A percentile compares a stretch with the other conserved stretches of the same genome.
Evolutionary conservation across 805 yeast species (phyloP).

Genomic region (Candida tibetensis): DNA sequence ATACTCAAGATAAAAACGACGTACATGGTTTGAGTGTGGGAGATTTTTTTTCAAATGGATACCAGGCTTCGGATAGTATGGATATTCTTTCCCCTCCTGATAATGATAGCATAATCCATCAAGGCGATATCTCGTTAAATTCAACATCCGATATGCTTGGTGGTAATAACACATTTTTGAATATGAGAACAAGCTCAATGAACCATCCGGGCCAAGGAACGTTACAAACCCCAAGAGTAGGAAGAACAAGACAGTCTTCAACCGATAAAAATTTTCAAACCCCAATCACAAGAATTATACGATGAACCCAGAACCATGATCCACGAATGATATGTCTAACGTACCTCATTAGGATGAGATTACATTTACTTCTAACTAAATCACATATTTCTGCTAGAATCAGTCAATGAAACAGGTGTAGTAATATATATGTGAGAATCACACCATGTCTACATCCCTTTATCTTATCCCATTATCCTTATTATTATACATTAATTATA

Average conservation of each 20-base stretch:
- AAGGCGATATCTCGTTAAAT: conserved; percentile 34
- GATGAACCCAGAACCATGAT: too few species aligned
- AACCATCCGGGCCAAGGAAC: conserved; percentile 10
- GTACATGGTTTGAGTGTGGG: conserved; percentile 23
- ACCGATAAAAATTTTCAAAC: conserved; percentile 41
- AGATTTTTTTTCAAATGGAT: conserved; percentile 36
- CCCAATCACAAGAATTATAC: conserved; percentile 38
- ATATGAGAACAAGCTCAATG: conserved; percentile 16
- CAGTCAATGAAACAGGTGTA: too few species aligned
- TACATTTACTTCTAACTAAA: too few species aligned
- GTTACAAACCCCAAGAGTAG: conserved; percentile 40
- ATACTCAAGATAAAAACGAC: conserved; percentile 15
- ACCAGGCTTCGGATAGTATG: conserved; percentile 8
- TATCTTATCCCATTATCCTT: background rate
- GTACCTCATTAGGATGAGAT: too few species aligned
- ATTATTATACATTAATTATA: background rate
- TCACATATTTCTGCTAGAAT: too few species aligned
- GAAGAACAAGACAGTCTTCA: conserved; percentile 37
- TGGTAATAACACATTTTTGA: conserved; percentile 26
- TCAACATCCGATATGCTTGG: conserved; percentile 28
- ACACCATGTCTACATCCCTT: too few species aligned
- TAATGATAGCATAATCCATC: conserved; percentile 28
- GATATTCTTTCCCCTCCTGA: conserved; percentile 17
- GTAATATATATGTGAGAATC: too few species aligned
- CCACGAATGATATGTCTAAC: too few species aligned